These are phyloP conservation scores for Candida anutae DNA, from an alignment of 1,139 yeast species.

Conservation along the genomic window DNA sequence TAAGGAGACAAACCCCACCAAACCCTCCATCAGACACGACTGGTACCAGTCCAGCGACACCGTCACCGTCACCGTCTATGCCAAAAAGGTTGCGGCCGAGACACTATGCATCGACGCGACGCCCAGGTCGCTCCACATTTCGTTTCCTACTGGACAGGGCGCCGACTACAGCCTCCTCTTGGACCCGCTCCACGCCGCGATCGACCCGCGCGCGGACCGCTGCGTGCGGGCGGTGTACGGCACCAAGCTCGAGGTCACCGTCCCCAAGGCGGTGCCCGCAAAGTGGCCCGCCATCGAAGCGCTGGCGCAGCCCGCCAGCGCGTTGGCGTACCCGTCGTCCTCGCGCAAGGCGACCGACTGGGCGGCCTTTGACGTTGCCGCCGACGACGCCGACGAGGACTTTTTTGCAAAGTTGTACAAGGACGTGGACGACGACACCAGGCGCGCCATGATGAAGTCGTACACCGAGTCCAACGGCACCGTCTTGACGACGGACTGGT, in stretches of 20 bases:
- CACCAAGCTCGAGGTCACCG: slow-evolving; percentile 66
- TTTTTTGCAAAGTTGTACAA: slow-evolving; percentile 72
- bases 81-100: slow-evolving; percentile 52
- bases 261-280: slow-evolving; percentile 26
- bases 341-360: slow-evolving; percentile 60
- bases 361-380: slow-evolving; percentile 55
- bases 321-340: slow-evolving; percentile 51
- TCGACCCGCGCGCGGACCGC: slow-evolving; percentile 33
- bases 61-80: slow-evolving; percentile 65
- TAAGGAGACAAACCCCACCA: slow-evolving; percentile 22
- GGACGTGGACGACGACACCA: slow-evolving; percentile 81
- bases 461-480: slow-evolving; percentile 94
- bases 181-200: slow-evolving; percentile 43
- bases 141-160: slow-evolving; percentile 39
- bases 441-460: slow-evolving; percentile 95
- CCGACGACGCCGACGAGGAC: slow-evolving; percentile 43
- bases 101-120: slow-evolving; percentile 30
- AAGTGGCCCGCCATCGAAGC: slow-evolving; percentile 42
- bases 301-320: slow-evolving; percentile 4
- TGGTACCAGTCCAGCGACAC: slow-evolving; percentile 64
- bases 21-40: slow-evolving; percentile 52
- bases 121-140: slow-evolving; percentile 23
- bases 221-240: slow-evolving; percentile 50
- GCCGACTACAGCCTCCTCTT: slow-evolving; percentile 43
- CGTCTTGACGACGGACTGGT: slow-evolving; percentile 89